Base-by-base conservation (phyloP, 306 rosid genomes). In the Quercus wislizeni region DNA sequence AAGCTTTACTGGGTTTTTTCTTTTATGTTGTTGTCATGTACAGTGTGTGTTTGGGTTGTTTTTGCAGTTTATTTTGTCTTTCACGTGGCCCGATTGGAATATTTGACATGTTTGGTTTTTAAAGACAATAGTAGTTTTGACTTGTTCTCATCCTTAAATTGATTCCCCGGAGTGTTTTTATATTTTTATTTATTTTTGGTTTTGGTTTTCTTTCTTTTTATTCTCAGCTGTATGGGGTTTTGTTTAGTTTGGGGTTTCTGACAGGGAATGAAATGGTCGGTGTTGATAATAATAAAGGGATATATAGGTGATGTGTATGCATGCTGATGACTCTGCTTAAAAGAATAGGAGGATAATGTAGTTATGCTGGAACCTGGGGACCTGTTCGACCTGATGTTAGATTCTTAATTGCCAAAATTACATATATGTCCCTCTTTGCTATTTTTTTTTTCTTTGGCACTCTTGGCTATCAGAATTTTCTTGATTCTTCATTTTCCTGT, bases 351-450 rank as follows among this genome's bases (percentile, higher is more conserved):
- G 54, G 6, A 5, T 15, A 58, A 52, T 74, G 27, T 77, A 68
- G 64, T 68, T 65, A 38, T 71, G 69, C 71, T 71, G 69, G 82
- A 67, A 55, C 55, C 71, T 68, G 46, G 83, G 76, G 33, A 77
- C 72, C 73, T 51, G 20, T 75, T 84, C 20, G 21, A 38, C 70
- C 27, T 14, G 69, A 23, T 55, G 35, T 55, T 46, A 55, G 17
- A 64, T 82, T 86, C 80, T 59, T 38, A 38, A 23, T 27, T 51
- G 30, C 43, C 9, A 27, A 77, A 82, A 69, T 84, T 76, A 89
- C 90, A 28, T 28, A 73, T 84, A 20, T 86, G 82, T 83, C 92
- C 90, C 56, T 80, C 38, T 17, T 59, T 14, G 30, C 70, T 8
- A 18, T 57, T 41, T 7, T 41, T 38, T 73, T 75, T 82, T 67